Base-by-base conservation (phyloP, 75 land plant genomes). In the Gnetum montanum region DNA sequence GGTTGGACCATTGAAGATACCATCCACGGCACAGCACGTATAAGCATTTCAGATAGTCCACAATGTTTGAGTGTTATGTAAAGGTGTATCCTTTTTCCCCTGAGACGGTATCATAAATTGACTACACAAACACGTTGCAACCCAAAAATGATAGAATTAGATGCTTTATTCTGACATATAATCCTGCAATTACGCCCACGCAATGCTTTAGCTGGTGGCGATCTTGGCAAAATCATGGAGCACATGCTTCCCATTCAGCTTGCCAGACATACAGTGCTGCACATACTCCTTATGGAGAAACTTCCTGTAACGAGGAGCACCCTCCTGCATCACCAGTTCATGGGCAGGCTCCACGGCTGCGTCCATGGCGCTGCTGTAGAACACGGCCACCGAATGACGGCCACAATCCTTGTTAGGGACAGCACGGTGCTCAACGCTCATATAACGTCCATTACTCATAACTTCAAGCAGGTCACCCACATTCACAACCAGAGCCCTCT, bases 391-490 rank as follows among this genome's bases (percentile, higher is more conserved):
- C 3, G 43, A 41, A 41, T 15, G 43, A 15, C 43, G 13, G 16
- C 16, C n/a, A 15, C 43, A 15, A 15, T 41, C 43, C 13, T 15
- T 15, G 16, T 6, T 41, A 15, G 43, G 13, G 13, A 41, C n/a
- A 15, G 43, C 43, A 18, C 43, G 43, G 16, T 41, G 43, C n/a
- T 41, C 43, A 15, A 41, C 43, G 13, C 43, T 41, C n/a, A 4
- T 41, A 18, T 41, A 41, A 15, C 16, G 13, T 18, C 43, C 43
- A 41, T 41, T 41, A 4, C 16, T 41, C n/a, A 41, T 41, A 4
- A 41, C 43, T 18, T 41, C 68, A 8, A 68, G 28, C 28, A 33
- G 19, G 48, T 70, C 73, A 4, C 60, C 70, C n/a, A 70, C 28
- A 31, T 65, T 65, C 45, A 70, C 52, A 28, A 65, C 40, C 18